Conservation (phyloP, 108 stramenopile species). For the Fragilaria radians region DNA sequence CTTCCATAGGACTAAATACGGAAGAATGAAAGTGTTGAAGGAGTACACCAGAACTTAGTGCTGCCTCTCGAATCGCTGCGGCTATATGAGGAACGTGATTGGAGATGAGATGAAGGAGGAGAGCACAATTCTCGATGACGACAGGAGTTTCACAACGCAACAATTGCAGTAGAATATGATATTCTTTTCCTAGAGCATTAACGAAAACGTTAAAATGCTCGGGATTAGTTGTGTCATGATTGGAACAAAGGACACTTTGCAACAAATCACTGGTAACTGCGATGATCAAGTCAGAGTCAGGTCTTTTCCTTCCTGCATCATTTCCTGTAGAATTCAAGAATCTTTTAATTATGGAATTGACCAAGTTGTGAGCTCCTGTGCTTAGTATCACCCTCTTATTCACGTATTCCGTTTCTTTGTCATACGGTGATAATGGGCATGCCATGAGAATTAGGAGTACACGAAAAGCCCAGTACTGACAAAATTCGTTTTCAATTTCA, state of each 20-base stretch:
- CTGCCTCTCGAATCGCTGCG: slow-evolving; percentile 47
- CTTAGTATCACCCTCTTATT: slow-evolving; percentile 63
- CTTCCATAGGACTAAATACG: slow-evolving; percentile 62
- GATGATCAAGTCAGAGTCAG: slow-evolving; percentile 32
- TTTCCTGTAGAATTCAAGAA: slow-evolving; percentile 13
- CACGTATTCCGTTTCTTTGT: slow-evolving; percentile 46
- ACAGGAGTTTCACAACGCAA: slow-evolving; percentile 52
- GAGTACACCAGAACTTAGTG: slow-evolving; percentile 53
- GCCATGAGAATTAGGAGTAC: slow-evolving; percentile 28
- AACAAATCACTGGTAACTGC: slow-evolving; percentile 60
- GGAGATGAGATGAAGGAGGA: slow-evolving; percentile 55
- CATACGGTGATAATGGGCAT: slow-evolving; percentile 15
- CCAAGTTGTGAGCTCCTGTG: slow-evolving; percentile 25
- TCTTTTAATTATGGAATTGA: slow-evolving; percentile 27
- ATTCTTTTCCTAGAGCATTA: slow-evolving; percentile 30
- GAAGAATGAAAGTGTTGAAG: slow-evolving; percentile 72
- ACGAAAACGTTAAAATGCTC: slow-evolving; percentile 40
- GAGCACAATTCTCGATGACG: slow-evolving; percentile 73
- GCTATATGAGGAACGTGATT: slow-evolving; percentile 46
- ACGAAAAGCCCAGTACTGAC: slow-evolving; percentile 47
- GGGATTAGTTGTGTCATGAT: slow-evolving; percentile 48
- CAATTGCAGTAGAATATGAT: slow-evolving; percentile 46
- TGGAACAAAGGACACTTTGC: slow-evolving; percentile 52
- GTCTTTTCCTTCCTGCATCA: slow-evolving; percentile 5
- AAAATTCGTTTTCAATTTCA: slow-evolving; percentile 34